Base-by-base conservation (phyloP, 352 stramenopile species). In the Detonula confervacea region DNA sequence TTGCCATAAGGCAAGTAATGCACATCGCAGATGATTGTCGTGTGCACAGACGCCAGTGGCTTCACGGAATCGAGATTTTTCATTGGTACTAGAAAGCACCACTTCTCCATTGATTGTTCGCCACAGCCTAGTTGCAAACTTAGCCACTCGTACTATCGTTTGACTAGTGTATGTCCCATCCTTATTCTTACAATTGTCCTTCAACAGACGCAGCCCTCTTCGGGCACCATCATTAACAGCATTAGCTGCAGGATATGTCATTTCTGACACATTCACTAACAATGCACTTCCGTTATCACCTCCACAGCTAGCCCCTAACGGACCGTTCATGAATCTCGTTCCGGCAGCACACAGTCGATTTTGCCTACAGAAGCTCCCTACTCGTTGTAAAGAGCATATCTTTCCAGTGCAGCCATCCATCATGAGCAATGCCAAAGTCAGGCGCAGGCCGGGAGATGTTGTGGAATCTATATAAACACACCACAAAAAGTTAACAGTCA, bases 201-300 rank as follows among this genome's bases (percentile, higher is more conserved):
- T 87, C 51, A 93, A 63, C 1, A 89, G 25, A 35, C 75, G 54
- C 5, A 93, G 59, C 9, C 88, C 88, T 57, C 72, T 55, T 35
- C 88, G 75, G 35, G 86, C 88, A 64, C 88, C 88, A 83, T 91
- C 82, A 65, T 93, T 93, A 0, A 93, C 88, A 54, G 86, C 79
- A 56, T 77, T 84, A 9, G 88, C 88, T 63, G 86, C 88, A 47
- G 88, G 87, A 42, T 81, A 87, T 11, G 78, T 86, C 18, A 56
- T 33, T 24, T 82, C 68, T 49, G 80, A 83, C 1, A 91, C 88
- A 56, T 52, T 80, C 12, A 79, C 75, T 22, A 92, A 29, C 27
- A 87, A 68, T 14, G 82, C 77, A 64, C 73, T 86, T 22, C 88
- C 88, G 64, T 90, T 90, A 60, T 92, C 88, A n/a, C 84, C 80